Conservation (phyloP, 2,329 filamentous ascomycete genomes). For the Calonectria hawksworthii region DNA sequence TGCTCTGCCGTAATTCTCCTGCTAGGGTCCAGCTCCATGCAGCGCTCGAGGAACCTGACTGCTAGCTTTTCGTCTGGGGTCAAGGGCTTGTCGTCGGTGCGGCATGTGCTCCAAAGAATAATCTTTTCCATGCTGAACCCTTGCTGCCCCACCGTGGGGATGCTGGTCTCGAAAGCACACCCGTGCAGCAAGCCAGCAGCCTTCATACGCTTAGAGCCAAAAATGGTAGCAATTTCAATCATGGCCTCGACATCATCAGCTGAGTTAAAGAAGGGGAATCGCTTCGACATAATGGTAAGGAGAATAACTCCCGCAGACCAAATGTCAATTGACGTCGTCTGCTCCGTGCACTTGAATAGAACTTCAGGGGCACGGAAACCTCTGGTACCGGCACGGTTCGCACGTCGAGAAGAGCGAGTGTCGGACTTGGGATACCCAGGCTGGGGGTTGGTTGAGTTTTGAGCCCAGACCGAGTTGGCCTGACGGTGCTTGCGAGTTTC, state of each 20-base stretch:
- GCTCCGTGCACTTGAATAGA: slow-evolving; percentile 95
- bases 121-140: slow-evolving; percentile 95
- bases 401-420: slow-evolving; percentile 86
- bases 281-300: slow-evolving; percentile 90
- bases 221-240: slow-evolving; percentile 97
- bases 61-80: slow-evolving; percentile 79
- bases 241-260: slow-evolving; percentile 98
- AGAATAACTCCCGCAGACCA: slow-evolving; percentile 99
- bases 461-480: slow-evolving; percentile 70
- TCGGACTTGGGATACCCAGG: slow-evolving; percentile 90
- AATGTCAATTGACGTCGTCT: slow-evolving; percentile 94
- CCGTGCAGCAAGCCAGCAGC: slow-evolving; percentile 87
- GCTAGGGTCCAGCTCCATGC: slow-evolving; percentile 82
- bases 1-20: slow-evolving; percentile 82
- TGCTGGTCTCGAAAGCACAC: slow-evolving; percentile 91
- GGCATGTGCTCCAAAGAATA: slow-evolving; percentile 92
- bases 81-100: slow-evolving; percentile 72
- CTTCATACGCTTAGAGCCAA: slow-evolving; percentile 88
- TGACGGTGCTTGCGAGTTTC: slow-evolving; percentile 73
- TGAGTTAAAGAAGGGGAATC: slow-evolving; percentile 99
- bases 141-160: slow-evolving; percentile 88
- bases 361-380: slow-evolving; percentile 98
- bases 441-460: slow-evolving; percentile 63
- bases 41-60: slow-evolving; percentile 77
- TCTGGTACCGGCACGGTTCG: slow-evolving; percentile 93